Percentiles rank a stretch among this genome's conserved stretches.
Evolutionary conservation across 192 early-diverging fungal genomes (phyloP).

Genomic region (Nowakowskiella sp.): DNA sequence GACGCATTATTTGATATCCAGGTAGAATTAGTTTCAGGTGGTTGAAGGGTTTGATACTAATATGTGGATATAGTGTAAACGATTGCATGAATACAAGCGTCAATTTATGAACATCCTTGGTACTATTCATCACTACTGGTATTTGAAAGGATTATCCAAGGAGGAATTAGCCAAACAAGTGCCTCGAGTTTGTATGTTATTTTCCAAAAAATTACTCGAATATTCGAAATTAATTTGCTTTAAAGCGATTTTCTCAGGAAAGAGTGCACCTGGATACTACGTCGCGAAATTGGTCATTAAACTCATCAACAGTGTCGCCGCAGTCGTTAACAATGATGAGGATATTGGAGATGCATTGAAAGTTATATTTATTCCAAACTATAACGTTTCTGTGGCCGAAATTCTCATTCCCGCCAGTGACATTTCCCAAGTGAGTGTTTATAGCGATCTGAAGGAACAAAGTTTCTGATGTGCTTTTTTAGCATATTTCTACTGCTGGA

Average conservation of each 20-base stretch:
- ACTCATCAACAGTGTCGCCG: conserved; percentile 92
- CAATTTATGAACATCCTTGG: conserved; percentile 98
- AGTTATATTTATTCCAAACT: conserved; percentile 95
- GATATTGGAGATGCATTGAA: conserved; percentile 34
- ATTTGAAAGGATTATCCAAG: conserved; percentile 69
- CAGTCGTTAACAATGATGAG: conserved; percentile 79
- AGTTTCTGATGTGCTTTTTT: conserved; percentile 19
- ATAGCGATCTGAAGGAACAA: not conserved
- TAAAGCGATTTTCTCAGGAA: conserved; percentile 87
- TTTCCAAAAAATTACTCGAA: not conserved
- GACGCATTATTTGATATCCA: conserved; percentile 94
- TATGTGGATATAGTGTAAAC: conserved; percentile 61
- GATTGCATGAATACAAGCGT: conserved; percentile 99
- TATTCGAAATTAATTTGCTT: not conserved
- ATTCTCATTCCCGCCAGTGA: conserved; percentile 94
- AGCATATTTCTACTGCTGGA: conserved; percentile 99
- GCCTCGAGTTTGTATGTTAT: conserved; percentile 58
- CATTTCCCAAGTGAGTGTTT: conserved; percentile 52
- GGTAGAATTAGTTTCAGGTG: conserved; percentile 20
- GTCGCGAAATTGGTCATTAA: conserved; percentile 98
- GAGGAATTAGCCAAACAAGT: conserved; percentile 58
- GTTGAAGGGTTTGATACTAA: conserved; percentile 4
- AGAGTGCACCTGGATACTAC: conserved; percentile 96
- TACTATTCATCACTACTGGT: conserved; percentile 90
- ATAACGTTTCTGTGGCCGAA: conserved; percentile 96